A percentile compares a stretch with the other conserved stretches of the same genome.
Evolutionary conservation across 108 stramenopile species (phyloP).

Genomic region (Pseudonitzschia pungens): DNA sequence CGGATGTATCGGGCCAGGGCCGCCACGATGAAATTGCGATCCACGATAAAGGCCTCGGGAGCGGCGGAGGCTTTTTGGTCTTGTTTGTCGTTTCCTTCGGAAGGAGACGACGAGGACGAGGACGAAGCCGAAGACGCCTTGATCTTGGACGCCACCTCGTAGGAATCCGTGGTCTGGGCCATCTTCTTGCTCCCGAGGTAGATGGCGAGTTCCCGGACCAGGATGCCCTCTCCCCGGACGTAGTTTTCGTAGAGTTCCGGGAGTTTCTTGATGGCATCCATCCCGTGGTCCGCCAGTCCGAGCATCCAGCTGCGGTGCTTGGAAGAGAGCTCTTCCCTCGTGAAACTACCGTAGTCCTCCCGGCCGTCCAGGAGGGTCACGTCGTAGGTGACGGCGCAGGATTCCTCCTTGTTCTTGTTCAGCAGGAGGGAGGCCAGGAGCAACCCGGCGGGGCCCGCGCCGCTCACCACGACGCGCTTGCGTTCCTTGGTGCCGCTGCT

Average conservation of each 20-base stretch:
- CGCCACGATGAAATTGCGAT: slow-evolving; percentile 59
- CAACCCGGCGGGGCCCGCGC: slow-evolving; percentile 63
- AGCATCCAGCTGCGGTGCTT: slow-evolving; percentile 60
- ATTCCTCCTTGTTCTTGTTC: slow-evolving; percentile 33
- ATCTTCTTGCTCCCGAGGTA: slow-evolving; percentile 39
- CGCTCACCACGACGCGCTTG: slow-evolving; percentile 44
- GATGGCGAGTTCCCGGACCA: slow-evolving; percentile 21
- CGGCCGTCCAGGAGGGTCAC: slow-evolving; percentile 50
- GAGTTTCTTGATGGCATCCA: slow-evolving; percentile 42
- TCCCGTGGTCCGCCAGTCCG: slow-evolving; percentile 48
- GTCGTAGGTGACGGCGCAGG: slow-evolving; percentile 29
- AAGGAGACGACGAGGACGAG: too few relatives aligned
- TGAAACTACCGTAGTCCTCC: slow-evolving; percentile 38
- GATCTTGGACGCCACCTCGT: neutral
- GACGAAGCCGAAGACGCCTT: neutral
- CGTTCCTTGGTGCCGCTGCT: neutral
- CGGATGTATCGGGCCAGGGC: slow-evolving; percentile 44
- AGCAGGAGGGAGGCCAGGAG: slow-evolving; percentile 51
- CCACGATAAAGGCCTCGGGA: slow-evolving; percentile 45
- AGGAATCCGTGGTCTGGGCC: neutral
- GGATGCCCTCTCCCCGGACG: slow-evolving; percentile 40
- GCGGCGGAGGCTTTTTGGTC: neutral
- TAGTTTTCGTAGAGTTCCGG: slow-evolving; percentile 48
- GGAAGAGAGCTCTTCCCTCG: slow-evolving; percentile 31
- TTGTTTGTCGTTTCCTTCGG: too few relatives aligned